Conservation (phyloP, 176 grass and related monocot species). For the Areca catechu region DNA sequence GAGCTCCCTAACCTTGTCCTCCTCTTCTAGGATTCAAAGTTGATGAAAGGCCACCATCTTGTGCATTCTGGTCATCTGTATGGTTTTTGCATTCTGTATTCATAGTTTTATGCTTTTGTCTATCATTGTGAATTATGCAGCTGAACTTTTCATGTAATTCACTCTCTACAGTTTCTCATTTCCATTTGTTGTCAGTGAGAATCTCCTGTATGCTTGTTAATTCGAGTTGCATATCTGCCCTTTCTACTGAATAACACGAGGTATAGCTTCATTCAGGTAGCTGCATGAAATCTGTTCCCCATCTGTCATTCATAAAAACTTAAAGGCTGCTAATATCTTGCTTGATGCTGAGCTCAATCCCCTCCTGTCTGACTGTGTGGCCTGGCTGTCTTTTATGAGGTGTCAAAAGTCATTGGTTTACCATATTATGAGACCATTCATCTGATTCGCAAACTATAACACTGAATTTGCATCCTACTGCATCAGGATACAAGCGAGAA, state of each 20-base stretch:
- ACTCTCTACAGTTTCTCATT: too few species aligned
- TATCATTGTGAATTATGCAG: too few species aligned
- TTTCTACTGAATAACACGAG: neutral
- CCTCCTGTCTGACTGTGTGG: conserved; percentile 50
- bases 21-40: too few species aligned
- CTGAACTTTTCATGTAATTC: too few species aligned
- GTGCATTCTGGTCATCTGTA: too few species aligned
- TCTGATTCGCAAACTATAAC: neutral
- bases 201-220: too few species aligned
- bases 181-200: too few species aligned
- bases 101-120: too few species aligned
- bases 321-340: conserved; percentile 82
- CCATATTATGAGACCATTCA: neutral
- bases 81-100: too few species aligned
- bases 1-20: too few species aligned
- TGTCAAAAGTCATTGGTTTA: conserved; percentile 20
- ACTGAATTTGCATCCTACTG: neutral
- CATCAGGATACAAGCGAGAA: conserved; percentile 66
- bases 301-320: conserved; percentile 71
- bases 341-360: conserved; percentile 82
- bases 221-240: too few species aligned
- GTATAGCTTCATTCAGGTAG: conserved; percentile 37
- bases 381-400: conserved; percentile 62
- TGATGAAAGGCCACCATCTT: too few species aligned
- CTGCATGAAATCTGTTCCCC: conserved; percentile 84